Evolutionary conservation across 768 basidiomycete genomes (phyloP).

Genomic region (Kwoniella botswanensis): DNA sequence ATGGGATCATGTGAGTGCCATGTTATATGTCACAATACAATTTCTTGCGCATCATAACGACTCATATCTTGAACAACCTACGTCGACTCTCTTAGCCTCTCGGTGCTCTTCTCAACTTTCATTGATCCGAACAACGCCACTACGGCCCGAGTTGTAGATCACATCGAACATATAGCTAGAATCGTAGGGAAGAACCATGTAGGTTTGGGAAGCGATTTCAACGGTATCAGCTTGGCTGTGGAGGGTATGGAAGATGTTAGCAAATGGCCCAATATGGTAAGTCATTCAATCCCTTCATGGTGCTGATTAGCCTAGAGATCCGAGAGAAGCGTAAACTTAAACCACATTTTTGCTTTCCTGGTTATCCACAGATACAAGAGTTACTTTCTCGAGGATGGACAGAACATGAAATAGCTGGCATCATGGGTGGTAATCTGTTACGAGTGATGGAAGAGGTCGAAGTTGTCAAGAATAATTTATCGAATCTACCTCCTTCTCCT

Average conservation of each 20-base stretch:
- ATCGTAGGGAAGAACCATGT: conserved; percentile 32
- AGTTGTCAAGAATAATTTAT: conserved; percentile 9
- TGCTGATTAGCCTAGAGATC: neutral
- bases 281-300: neutral
- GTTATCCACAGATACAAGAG: conserved; percentile 27
- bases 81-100: conserved; percentile 13
- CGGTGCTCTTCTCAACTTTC: conserved; percentile 31
- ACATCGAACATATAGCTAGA: conserved; percentile 38
- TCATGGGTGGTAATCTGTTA: conserved; percentile 40
- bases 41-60: too few species aligned
- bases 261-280: conserved; percentile 35
- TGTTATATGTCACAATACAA: neutral
- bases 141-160: conserved; percentile 31
- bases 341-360: neutral
- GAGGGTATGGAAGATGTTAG: conserved; percentile 35
- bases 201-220: conserved; percentile 37
- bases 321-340: neutral
- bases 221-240: conserved; percentile 33
- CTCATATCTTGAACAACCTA: too few species aligned
- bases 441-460: conserved; percentile 37
- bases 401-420: conserved; percentile 30
- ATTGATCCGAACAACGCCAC: conserved; percentile 34
- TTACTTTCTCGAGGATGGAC: conserved; percentile 38
- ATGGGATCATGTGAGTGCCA: conserved; percentile 30
- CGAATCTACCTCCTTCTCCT: conserved; percentile 5